Evolutionary conservation across 1,139 yeast genomes (phyloP).

Genomic region (Pichia sp.): DNA sequence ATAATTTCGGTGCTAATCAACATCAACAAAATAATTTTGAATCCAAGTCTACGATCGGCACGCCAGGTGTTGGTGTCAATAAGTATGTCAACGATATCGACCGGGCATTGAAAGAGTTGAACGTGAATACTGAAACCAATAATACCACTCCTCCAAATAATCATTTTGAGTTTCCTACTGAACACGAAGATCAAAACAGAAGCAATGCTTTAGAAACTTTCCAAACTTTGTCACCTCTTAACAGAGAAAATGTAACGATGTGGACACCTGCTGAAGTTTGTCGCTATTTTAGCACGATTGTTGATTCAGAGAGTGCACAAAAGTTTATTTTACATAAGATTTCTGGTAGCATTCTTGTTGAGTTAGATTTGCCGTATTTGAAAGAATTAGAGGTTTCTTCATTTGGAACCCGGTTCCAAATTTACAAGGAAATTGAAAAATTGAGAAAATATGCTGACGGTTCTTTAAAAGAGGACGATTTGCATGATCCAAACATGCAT

Average conservation of each 20-base stretch:
- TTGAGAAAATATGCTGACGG: conserved; percentile 31
- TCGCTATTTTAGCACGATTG: conserved; percentile 60
- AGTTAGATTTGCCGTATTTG: conserved; percentile 74
- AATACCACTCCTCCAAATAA: too few species aligned
- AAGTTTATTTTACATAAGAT: conserved; percentile 84
- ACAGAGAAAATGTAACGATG: conserved; percentile 9
- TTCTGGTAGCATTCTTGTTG: conserved; percentile 76
- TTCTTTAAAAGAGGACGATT: too few species aligned
- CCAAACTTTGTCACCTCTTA: background rate
- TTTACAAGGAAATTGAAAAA: conserved; percentile 80
- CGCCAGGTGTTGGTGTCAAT: conserved; percentile 5
- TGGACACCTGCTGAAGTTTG: conserved; percentile 90
- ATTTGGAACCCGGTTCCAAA: conserved; percentile 92
- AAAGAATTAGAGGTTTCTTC: conserved; percentile 88
- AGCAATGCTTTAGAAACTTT: too few species aligned
- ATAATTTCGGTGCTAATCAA: background rate
- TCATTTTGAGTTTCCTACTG: too few species aligned
- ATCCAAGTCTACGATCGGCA: too few species aligned
- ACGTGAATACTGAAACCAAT: conserved; percentile 12
- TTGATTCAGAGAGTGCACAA: conserved; percentile 63
- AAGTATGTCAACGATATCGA: conserved; percentile 77
- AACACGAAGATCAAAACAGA: too few species aligned
- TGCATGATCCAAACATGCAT: background rate
- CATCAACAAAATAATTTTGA: too few species aligned
- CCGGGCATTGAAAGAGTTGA: conserved; percentile 69